These are phyloP conservation scores for Xylariaceae sp. DNA, from an alignment of 2,329 filamentous ascomycete species.

Conservation along the genomic window DNA sequence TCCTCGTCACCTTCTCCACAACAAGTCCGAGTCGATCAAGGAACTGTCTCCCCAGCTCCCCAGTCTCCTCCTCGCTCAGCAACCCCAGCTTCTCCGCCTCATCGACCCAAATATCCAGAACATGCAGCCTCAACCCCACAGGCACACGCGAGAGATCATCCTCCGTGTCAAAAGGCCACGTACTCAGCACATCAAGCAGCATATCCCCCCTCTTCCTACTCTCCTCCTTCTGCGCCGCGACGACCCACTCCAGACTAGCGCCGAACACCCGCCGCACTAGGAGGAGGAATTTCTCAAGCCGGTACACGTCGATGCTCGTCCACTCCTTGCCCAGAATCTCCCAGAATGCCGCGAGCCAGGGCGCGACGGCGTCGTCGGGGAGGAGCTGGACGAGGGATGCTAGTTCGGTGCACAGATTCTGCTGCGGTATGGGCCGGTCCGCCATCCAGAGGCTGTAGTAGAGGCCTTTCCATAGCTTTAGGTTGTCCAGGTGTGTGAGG, in stretches of 20 bases:
- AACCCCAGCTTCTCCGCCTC: slow-evolving; percentile 73
- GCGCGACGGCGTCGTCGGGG: slow-evolving; percentile 40
- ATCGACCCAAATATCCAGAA: slow-evolving; percentile 88
- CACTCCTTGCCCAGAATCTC: slow-evolving; percentile 67
- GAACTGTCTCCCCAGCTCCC: slow-evolving; percentile 46
- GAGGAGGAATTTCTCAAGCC: slow-evolving; percentile 91
- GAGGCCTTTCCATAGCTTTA: slow-evolving; percentile 92
- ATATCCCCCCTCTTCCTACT: slow-evolving; percentile 23
- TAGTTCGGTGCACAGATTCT: slow-evolving; percentile 75
- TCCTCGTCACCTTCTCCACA: slow-evolving; percentile 55
- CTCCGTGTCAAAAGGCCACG: slow-evolving; percentile 42
- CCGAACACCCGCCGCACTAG: slow-evolving; percentile 76
- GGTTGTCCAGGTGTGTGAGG: slow-evolving; percentile 67
- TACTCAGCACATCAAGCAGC: slow-evolving; percentile 44
- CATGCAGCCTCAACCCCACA: slow-evolving; percentile 81
- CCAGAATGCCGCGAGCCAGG: slow-evolving; percentile 67
- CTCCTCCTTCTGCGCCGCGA: slow-evolving; percentile 18
- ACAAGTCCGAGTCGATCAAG: slow-evolving; percentile 52
- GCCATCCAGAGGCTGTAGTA: slow-evolving; percentile 95
- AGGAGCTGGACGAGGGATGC: slow-evolving; percentile 66
- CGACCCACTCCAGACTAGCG: slow-evolving; percentile 59
- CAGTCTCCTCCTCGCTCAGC: slow-evolving; percentile 41
- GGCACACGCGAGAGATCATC: slow-evolving; percentile 58
- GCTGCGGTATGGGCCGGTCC: slow-evolving; percentile 84
- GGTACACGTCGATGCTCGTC: slow-evolving; percentile 67